Percentiles rank a stretch among this genome's conserved stretches.
phyloP scores from a whole-genome alignment of 1,139 yeast species.

The Yamadazyma blattariae region DNA sequence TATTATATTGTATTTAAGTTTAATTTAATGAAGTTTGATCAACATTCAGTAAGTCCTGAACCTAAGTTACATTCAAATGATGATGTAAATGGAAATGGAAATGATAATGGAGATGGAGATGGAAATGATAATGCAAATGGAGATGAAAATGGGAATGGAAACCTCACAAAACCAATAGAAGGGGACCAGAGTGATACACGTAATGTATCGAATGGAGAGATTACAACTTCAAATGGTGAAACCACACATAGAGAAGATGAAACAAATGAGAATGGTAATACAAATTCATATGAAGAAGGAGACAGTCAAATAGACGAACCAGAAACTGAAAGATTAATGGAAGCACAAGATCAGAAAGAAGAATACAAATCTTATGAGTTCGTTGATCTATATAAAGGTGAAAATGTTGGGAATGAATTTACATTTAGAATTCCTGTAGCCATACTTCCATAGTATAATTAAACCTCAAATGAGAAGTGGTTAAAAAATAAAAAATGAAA shows the following conservation, averaged over 20 bases:
- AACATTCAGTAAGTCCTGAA: neutral
- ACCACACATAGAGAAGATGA: neutral
- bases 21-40: constrained; percentile 27
- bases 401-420: constrained; percentile 32
- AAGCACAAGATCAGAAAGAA: neutral
- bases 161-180: neutral
- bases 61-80: neutral
- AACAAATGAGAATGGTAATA: too few species aligned
- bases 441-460: constrained; percentile 20
- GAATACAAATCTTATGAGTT: constrained; percentile 7
- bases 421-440: constrained; percentile 32
- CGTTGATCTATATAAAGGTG: constrained; percentile 19
- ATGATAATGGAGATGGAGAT: neutral
- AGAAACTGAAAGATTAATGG: neutral
- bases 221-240: neutral
- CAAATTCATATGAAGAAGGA: neutral
- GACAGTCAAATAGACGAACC: neutral
- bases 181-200: neutral
- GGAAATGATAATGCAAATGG: neutral
- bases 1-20: constrained; percentile 40
- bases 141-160: constrained; percentile 1
- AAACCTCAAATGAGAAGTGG: too few species aligned
- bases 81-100: constrained; percentile 1
- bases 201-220: neutral
- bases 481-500: too few species aligned